Conservation (phyloP, 768 basidiomycete species). For the Dacryopinax spathularia region DNA sequence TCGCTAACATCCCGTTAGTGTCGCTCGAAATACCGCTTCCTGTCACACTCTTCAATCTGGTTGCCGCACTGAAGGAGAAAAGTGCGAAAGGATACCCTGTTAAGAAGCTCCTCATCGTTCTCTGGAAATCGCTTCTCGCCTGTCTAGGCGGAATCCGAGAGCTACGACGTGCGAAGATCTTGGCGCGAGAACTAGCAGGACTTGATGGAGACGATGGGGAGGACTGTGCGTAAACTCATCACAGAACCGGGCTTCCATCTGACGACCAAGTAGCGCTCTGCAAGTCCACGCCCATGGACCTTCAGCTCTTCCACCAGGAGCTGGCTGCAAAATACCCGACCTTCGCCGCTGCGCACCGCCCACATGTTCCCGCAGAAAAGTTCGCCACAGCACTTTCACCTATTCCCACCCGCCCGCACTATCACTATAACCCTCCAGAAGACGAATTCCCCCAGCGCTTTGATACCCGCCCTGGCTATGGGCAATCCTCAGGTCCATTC, state of each 20-base stretch:
- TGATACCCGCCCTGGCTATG: neutral
- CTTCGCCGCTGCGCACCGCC: slow-evolving; percentile 47
- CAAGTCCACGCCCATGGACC: slow-evolving; percentile 83
- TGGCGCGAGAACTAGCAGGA: slow-evolving; percentile 73
- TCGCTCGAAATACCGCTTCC: slow-evolving; percentile 88
- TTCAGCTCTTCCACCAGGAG: slow-evolving; percentile 78
- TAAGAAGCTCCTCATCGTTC: slow-evolving; percentile 88
- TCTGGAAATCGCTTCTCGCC: slow-evolving; percentile 88
- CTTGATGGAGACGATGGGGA: slow-evolving; percentile 36
- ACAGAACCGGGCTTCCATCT: neutral
- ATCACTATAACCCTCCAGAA: slow-evolving; percentile 43
- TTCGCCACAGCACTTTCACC: slow-evolving; percentile 86
- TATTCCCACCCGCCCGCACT: slow-evolving; percentile 85
- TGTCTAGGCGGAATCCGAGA: slow-evolving; percentile 91
- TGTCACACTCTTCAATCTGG: slow-evolving; percentile 77
- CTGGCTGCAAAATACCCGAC: slow-evolving; percentile 93
- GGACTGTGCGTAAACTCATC: slow-evolving; percentile 15
- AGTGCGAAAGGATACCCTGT: slow-evolving; percentile 91
- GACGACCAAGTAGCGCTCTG: slow-evolving; percentile 40
- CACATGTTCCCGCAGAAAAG: slow-evolving; percentile 31
- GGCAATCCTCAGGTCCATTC: slow-evolving; percentile 13
- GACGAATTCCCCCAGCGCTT: slow-evolving; percentile 10
- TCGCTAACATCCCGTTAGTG: slow-evolving; percentile 40
- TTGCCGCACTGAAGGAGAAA: slow-evolving; percentile 83
- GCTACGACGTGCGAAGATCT: slow-evolving; percentile 61